phyloP scores from a whole-genome alignment of 306 rosid genomes.

The Vachellia collinsii region DNA sequence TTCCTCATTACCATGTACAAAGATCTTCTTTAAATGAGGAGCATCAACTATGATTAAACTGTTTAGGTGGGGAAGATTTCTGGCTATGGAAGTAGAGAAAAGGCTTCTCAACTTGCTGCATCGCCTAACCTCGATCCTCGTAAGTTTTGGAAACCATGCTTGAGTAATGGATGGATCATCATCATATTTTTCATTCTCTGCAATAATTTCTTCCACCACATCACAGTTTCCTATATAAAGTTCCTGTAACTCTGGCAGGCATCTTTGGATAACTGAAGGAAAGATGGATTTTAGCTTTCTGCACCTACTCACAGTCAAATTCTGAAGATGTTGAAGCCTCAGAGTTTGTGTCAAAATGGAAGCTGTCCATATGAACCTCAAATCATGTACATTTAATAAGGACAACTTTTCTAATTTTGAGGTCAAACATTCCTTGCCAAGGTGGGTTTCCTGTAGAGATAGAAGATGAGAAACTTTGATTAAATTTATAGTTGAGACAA shows the following conservation, averaged over 20 bases:
- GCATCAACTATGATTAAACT: background rate
- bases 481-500: background rate
- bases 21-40: background rate
- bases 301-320: background rate
- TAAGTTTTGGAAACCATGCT: conserved; percentile 6
- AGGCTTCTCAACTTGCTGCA: conserved; percentile 23
- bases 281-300: conserved; percentile 11
- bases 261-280: background rate
- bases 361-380: conserved; percentile 7
- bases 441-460: background rate
- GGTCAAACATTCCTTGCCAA: background rate
- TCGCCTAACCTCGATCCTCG: background rate
- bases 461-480: background rate
- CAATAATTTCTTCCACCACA: conserved; percentile 25
- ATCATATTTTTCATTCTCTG: background rate
- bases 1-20: background rate
- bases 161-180: background rate
- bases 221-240: background rate
- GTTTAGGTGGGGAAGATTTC: conserved; percentile 12
- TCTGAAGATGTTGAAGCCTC: background rate
- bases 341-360: background rate
- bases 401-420: background rate
- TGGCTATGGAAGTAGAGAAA: conserved; percentile 8
- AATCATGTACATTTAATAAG: background rate
- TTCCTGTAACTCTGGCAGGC: conserved; percentile 4